Percentiles rank a stretch among this genome's conserved stretches.
phyloP scores from a whole-genome alignment of 495 filamentous ascomycete species.

The Trichoderma virens region DNA sequence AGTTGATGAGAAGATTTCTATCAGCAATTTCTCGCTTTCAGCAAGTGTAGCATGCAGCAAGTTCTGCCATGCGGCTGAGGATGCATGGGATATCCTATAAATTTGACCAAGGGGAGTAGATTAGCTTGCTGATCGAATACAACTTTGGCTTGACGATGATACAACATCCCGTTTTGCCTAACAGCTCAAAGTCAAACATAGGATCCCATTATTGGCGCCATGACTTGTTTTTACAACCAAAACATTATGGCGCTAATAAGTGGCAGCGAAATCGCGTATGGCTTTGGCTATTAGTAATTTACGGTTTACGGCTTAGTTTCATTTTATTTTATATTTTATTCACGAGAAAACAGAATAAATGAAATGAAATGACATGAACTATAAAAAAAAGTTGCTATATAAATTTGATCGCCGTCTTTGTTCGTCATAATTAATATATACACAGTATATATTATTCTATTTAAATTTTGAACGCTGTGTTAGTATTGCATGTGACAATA shows the following conservation, averaged over 20 bases:
- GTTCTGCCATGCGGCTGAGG: constrained; percentile 97
- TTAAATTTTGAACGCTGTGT: no score
- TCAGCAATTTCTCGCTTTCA: constrained; percentile 94
- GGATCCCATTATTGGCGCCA: constrained; percentile 44
- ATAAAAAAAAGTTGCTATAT: no score
- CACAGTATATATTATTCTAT: no score
- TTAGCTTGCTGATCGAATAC: neutral
- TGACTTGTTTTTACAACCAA: constrained; percentile 75
- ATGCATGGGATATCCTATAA: constrained; percentile 90
- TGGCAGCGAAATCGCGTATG: neutral
- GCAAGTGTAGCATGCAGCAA: constrained; percentile 98
- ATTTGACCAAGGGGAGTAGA: neutral
- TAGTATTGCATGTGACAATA: no score
- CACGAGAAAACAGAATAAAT: no score
- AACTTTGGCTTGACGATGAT: constrained; percentile 18
- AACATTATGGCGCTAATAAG: constrained; percentile 38
- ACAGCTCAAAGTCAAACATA: constrained; percentile 30
- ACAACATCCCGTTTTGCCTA: constrained; percentile 40
- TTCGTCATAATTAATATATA: no score
- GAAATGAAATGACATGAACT: neutral
- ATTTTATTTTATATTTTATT: no score
- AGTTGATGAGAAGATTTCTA: constrained; percentile 95
- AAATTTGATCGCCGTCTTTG: no score
- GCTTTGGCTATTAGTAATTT: neutral
- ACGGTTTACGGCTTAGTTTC: neutral